Base-by-base conservation (phyloP, 768 basidiomycete species). In the Chiua virens region DNA sequence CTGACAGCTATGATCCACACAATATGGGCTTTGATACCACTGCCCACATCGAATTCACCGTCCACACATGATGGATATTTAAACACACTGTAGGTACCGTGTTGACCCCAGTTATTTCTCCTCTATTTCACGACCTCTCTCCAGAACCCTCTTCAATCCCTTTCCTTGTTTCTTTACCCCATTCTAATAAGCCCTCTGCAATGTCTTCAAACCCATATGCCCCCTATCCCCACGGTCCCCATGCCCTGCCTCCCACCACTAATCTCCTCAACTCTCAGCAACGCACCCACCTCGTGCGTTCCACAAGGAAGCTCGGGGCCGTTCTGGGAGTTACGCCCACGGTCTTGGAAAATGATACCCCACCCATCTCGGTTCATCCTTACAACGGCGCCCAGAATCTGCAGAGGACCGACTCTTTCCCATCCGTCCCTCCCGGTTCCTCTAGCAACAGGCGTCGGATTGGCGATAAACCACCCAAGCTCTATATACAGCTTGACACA, bases 301-400 rank as follows among this genome's bases (percentile, higher is more conserved):
- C 72, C 4, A 69, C 70, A 8, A 67, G 69, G 50, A 73, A 73
- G 45, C 57, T 74, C 27, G 68, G 62, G 36, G 60, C 69, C 5
- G 50, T 73, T 37, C 61, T 73, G 45, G 72, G 72, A 50, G 63
- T 69, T 9, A 73, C 73, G 20, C 72, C 72, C 0, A 64, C 42
- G 47, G 59, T 73, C 8, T 37, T 72, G n/a, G 72, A n/a, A n/a
- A n/a, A 73, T 30, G 48, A 47, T 28, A 53, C 49, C 64, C 28
- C 38, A 35, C n/a, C n/a, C n/a, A n/a, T n/a, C n/a, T n/a, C n/a
- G n/a, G n/a, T n/a, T n/a, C n/a, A n/a, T n/a, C n/a, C n/a, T n/a
- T n/a, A n/a, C n/a, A n/a, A 41, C 20, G 21, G 39, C 9, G 27
- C 47, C 14, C 20, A 43, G 4, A 14, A 37, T 8, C 18, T 17